A percentile compares a stretch with the other conserved stretches of the same genome.
Evolutionary conservation across 257 asterid genomes (phyloP).

Genomic region (Paulownia fortunei): DNA sequence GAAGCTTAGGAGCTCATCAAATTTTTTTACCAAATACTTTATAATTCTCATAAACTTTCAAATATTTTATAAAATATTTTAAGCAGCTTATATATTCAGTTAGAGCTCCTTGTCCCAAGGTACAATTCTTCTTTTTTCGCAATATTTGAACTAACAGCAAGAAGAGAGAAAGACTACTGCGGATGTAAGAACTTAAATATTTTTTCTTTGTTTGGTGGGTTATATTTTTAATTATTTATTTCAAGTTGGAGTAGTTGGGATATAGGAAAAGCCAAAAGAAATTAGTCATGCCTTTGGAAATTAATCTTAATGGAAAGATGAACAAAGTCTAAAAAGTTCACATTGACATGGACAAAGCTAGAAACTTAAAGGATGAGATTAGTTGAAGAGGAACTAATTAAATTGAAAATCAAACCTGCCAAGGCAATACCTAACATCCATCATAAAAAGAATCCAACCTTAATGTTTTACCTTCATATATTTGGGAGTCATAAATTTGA

Average conservation of each 20-base stretch:
- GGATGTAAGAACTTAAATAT: not conserved
- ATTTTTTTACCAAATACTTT: too few relatives aligned
- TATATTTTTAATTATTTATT: not conserved
- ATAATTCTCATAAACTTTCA: too few relatives aligned
- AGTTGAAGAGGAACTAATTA: constrained; percentile 22
- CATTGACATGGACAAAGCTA: not conserved
- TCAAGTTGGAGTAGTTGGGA: constrained; percentile 18
- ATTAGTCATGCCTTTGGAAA: not conserved
- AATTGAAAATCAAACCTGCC: not conserved
- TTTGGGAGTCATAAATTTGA: too few relatives aligned
- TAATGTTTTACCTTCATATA: too few relatives aligned
- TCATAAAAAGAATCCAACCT: too few relatives aligned
- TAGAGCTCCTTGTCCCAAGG: too few relatives aligned
- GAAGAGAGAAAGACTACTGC: too few relatives aligned
- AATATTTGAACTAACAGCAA: too few relatives aligned
- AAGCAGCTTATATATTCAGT: too few relatives aligned
- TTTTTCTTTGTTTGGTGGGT: not conserved
- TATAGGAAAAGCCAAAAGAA: not conserved
- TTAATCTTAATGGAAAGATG: not conserved
- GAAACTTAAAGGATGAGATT: not conserved
- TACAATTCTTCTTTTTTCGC: too few relatives aligned
- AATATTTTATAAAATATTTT: too few relatives aligned
- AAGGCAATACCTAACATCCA: constrained; percentile 8
- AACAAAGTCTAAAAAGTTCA: constrained; percentile 36
- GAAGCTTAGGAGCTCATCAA: too few relatives aligned